Conservation (phyloP, 768 basidiomycete species). For the Leucocoprinus birnbaumii region DNA sequence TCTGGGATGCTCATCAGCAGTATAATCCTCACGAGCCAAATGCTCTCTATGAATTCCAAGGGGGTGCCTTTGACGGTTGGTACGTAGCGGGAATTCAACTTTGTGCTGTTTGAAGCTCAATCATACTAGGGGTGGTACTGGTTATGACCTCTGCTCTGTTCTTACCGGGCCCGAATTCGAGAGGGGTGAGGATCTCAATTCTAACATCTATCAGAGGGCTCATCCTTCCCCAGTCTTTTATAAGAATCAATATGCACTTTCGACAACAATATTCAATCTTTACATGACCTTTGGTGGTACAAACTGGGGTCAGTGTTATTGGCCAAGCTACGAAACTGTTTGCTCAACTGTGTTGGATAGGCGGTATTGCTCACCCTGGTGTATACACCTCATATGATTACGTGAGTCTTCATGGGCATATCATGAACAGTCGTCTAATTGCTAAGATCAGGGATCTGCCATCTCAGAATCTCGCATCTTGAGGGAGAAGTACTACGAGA, state of each 20-base stretch:
- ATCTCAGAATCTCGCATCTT: constrained; percentile 51
- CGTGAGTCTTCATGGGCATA: constrained; percentile 19
- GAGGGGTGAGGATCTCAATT: constrained; percentile 27
- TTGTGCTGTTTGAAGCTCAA: neutral
- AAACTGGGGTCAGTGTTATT: constrained; percentile 43
- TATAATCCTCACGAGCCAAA: constrained; percentile 35
- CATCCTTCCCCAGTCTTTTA: constrained; percentile 35
- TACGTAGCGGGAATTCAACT: constrained; percentile 16
- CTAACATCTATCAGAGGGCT: neutral
- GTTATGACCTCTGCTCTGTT: constrained; percentile 29
- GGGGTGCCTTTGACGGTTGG: constrained; percentile 51
- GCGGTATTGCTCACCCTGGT: constrained; percentile 19
- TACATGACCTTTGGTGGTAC: constrained; percentile 55
- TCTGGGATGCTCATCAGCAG: constrained; percentile 35
- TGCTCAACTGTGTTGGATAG: neutral
- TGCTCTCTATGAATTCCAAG: constrained; percentile 45
- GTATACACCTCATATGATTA: constrained; percentile 46
- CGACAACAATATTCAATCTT: constrained; percentile 43
- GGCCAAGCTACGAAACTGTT: constrained; percentile 25
- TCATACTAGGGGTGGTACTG: constrained; percentile 36
- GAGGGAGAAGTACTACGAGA: constrained; percentile 51
- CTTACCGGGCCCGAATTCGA: constrained; percentile 41
- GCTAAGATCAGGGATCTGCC: constrained; percentile 32
- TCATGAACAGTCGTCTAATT: neutral
- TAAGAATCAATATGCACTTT: constrained; percentile 43